phyloP scores from a whole-genome alignment of 2,329 filamentous ascomycete genomes.

The Alternaria gaisen region DNA sequence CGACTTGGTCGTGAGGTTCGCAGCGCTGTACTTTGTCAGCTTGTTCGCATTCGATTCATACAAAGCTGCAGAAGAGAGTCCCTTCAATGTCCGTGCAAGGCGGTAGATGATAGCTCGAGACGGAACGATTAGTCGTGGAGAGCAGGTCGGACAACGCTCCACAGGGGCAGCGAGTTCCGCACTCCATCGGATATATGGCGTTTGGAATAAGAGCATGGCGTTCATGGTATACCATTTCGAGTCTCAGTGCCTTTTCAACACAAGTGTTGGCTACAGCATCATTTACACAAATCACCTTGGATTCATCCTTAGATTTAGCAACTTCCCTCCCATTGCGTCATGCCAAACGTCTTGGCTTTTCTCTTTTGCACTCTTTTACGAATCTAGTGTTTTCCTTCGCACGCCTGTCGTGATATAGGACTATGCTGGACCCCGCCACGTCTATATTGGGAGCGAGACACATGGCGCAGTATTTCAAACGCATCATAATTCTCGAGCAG shows the following conservation, averaged over 20 bases:
- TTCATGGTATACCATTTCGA: slow-evolving; percentile 13
- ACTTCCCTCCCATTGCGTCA: no score
- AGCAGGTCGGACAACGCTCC: not conserved
- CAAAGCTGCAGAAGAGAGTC: slow-evolving; percentile 55
- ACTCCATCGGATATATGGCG: not conserved
- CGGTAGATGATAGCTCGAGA: slow-evolving; percentile 9
- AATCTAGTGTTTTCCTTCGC: no score
- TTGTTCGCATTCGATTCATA: slow-evolving; percentile 57
- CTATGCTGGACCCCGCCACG: not conserved
- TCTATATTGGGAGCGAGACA: no score
- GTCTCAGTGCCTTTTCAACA: not conserved
- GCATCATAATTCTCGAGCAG: no score
- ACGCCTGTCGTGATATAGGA: no score
- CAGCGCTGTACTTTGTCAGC: slow-evolving; percentile 58
- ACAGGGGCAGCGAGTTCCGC: not conserved
- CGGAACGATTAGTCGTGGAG: not conserved
- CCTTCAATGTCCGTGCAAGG: slow-evolving; percentile 52
- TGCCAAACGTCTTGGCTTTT: not conserved
- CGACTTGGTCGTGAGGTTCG: slow-evolving; percentile 54
- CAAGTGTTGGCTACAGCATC: not conserved
- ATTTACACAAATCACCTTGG: not conserved
- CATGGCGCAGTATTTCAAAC: no score
- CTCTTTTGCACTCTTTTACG: no score
- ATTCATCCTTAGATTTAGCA: not conserved
- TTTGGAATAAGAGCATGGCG: slow-evolving; percentile 10